Evolutionary conservation across 2,329 filamentous ascomycete genomes (phyloP).

Genomic region (Neonectria faginata): DNA sequence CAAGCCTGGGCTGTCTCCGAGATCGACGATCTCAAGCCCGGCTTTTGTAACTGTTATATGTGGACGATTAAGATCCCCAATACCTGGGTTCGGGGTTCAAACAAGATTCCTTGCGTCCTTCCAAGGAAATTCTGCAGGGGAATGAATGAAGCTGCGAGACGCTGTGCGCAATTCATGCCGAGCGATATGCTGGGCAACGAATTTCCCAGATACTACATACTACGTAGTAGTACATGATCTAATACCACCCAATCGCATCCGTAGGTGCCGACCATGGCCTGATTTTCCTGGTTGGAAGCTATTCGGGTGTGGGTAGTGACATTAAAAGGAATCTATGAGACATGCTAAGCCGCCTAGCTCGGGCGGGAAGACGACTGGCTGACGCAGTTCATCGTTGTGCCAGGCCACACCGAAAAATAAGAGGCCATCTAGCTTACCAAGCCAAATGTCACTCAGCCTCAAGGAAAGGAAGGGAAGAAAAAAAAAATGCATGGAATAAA

Average conservation of each 20-base stretch:
- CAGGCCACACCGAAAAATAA: neutral
- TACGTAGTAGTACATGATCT: neutral
- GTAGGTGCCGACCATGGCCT: neutral
- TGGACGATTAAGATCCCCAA: neutral
- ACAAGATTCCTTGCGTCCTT: neutral
- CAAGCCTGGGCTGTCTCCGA: conserved; percentile 4
- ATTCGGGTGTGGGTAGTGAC: neutral
- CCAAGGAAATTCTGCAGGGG: neutral
- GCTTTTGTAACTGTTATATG: neutral
- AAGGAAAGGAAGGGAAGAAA: neutral
- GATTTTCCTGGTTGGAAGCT: neutral
- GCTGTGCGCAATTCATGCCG: neutral
- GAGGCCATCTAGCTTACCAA: neutral
- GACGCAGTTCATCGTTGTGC: neutral
- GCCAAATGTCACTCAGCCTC: neutral
- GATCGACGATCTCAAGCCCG: conserved; percentile 1
- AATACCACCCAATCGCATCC: conserved; percentile 1
- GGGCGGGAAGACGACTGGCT: conserved; percentile 1
- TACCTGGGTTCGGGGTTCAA: neutral
- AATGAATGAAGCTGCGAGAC: neutral
- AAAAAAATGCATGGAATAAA: conserved; percentile 15
- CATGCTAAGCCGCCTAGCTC: neutral
- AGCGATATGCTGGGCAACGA: neutral
- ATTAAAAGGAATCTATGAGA: neutral
- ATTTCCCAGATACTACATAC: neutral